Base-by-base conservation (phyloP, 148 eudicot species). In the Nepenthes mirabilis region DNA sequence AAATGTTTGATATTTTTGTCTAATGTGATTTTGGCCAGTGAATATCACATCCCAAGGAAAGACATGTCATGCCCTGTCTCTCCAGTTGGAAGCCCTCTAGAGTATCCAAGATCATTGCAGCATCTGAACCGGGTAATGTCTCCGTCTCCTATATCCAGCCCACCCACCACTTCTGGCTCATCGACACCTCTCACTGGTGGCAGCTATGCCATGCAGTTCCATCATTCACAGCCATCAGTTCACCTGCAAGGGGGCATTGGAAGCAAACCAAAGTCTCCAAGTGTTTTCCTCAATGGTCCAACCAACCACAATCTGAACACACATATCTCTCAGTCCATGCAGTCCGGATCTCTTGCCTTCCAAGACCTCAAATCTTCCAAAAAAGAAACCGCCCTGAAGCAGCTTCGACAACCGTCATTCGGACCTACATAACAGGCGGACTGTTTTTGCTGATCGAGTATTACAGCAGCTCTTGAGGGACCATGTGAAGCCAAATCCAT, bases 41-140 rank as follows among this genome's bases (percentile, higher is more conserved):
- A 88, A 65, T 75, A 80, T 59, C 81, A 74, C 65, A 78, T 77
- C 52, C 81, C 84, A 12, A 76, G 89, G 71, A 23, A 23, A 23
- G 79, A 88, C 60, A 82, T 91, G 67, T 91, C 99, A 37, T 88
- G 91, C 68, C 97, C 99, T 1, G 99, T 93, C 52, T 93, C 99
- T 51, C 99, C 99, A 36, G 84, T 86, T 36, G 96, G 99, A 37
- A 93, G 99, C 65, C 99, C 99, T 48, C 80, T 93, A 55, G 56
- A 87, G 53, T 72, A 86, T 67, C 73, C 97, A 59, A 72, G 89
- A 65, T 88, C 90, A 59, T 95, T 90, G 7, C 99, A 75, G 61
- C 88, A 80, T 53, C 62, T 84, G 54, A 86, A 73, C 53, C 96
- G 98, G 59, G 75, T 79, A 70, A 69, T 83, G 77, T 77, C 98